Evolutionary conservation across 768 basidiomycete species (phyloP).

Genomic region (Boletus rubescentipes): DNA sequence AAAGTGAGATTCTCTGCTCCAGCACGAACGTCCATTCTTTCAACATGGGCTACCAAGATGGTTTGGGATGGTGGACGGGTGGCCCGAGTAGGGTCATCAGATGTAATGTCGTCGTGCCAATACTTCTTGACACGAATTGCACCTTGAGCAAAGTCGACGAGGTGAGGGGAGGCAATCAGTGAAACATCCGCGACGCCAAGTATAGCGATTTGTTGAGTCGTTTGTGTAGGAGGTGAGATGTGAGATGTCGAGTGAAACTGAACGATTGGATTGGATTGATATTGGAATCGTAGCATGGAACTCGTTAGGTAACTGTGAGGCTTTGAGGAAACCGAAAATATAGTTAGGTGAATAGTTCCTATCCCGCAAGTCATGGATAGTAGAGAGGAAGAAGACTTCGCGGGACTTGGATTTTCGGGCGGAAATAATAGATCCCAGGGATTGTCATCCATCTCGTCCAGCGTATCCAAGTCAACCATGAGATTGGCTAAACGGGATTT

Average conservation of each 20-base stretch:
- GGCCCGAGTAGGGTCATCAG: neutral
- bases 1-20: constrained; percentile 70
- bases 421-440: constrained; percentile 26
- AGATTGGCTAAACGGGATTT: constrained; percentile 37
- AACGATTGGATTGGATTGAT: constrained; percentile 13
- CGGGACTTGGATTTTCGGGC: constrained; percentile 5
- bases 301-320: constrained; percentile 25
- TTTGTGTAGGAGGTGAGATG: constrained; percentile 10
- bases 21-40: constrained; percentile 53
- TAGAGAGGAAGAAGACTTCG: constrained; percentile 5
- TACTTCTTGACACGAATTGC: constrained; percentile 50
- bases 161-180: constrained; percentile 50
- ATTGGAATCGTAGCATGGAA: constrained; percentile 27
- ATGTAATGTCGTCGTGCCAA: constrained; percentile 13
- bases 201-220: constrained; percentile 24
- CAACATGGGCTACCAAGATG: constrained; percentile 44
- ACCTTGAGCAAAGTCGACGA: constrained; percentile 60
- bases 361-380: constrained; percentile 18
- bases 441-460: constrained; percentile 26
- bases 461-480: constrained; percentile 45
- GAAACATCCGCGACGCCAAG: constrained; percentile 42
- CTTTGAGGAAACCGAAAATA: constrained; percentile 20
- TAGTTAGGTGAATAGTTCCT: constrained; percentile 16
- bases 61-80: constrained; percentile 18
- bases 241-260: constrained; percentile 16